phyloP scores from a whole-genome alignment of 148 eudicot genomes.

The Arbutus unedo region DNA sequence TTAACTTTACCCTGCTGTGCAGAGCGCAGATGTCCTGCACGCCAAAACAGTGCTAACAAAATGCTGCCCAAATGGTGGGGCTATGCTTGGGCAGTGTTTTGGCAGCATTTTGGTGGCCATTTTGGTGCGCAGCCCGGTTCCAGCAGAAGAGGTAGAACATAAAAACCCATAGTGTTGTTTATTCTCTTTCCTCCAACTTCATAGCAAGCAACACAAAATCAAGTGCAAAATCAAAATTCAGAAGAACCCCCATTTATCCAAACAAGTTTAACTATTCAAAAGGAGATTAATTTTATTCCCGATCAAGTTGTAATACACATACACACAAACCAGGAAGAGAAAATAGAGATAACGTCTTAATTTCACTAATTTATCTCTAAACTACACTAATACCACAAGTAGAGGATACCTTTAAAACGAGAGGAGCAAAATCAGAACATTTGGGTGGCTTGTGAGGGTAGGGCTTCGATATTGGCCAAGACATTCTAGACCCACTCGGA shows the following conservation, averaged over 20 bases:
- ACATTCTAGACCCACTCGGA: conserved; percentile 52
- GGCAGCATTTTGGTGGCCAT: too few relatives aligned
- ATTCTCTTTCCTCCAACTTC: not conserved
- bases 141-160: not conserved
- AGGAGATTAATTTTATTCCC: not conserved
- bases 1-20: not conserved
- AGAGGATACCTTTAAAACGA: conserved; percentile 67
- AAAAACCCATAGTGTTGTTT: not conserved
- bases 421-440: conserved; percentile 85
- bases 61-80: too few relatives aligned
- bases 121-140: not conserved
- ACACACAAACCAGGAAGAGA: not conserved
- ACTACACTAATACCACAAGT: not conserved
- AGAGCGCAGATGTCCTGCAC: too few relatives aligned
- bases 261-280: not conserved
- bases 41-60: too few relatives aligned
- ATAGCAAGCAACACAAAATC: not conserved
- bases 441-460: conserved; percentile 91
- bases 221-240: not conserved
- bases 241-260: not conserved
- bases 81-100: too few relatives aligned
- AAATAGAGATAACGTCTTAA: not conserved
- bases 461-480: conserved; percentile 55
- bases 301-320: not conserved
- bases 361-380: too few relatives aligned